Evolutionary conservation across 345 rosid genomes (phyloP).

Genomic region (Cardamine occulta): DNA sequence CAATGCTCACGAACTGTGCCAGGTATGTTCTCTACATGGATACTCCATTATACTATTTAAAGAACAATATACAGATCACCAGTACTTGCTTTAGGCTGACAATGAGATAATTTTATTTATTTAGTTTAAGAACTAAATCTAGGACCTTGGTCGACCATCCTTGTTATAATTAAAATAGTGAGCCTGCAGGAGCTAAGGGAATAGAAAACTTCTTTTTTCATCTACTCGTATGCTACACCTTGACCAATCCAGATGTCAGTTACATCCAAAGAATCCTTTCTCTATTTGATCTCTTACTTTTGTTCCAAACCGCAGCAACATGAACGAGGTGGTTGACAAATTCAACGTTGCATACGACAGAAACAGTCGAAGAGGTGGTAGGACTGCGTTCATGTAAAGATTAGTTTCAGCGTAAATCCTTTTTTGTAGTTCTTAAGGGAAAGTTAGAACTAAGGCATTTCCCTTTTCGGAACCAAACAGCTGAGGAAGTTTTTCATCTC

Average conservation of each 20-base stretch:
- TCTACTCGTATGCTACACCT: conserved; percentile 1
- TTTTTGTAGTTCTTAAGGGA: conserved; percentile 8
- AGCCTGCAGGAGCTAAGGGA: conserved; percentile 4
- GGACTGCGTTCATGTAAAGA: conserved; percentile 68
- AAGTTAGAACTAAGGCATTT: conserved; percentile 18
- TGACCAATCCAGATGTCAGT: background rate
- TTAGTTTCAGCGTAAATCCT: conserved; percentile 21
- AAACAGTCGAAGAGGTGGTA: conserved; percentile 83
- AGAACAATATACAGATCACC: background rate
- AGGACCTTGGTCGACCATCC: conserved; percentile 14
- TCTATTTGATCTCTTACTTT: conserved; percentile 8
- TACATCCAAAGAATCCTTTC: background rate
- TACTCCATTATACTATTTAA: background rate
- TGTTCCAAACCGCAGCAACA: conserved; percentile 58
- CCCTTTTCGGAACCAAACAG: conserved; percentile 26
- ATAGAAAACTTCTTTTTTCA: background rate
- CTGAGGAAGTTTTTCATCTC: conserved; percentile 13
- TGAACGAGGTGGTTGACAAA: conserved; percentile 93
- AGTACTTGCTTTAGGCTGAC: conserved; percentile 12
- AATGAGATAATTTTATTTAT: background rate
- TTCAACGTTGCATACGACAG: conserved; percentile 89
- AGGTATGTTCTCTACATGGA: conserved; percentile 53
- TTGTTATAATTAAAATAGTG: conserved; percentile 13
- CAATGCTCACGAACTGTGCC: conserved; percentile 92
- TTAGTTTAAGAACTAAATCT: background rate